Conservation (phyloP, 139 green algal genomes). For the Raphidocelis subcapitata region DNA sequence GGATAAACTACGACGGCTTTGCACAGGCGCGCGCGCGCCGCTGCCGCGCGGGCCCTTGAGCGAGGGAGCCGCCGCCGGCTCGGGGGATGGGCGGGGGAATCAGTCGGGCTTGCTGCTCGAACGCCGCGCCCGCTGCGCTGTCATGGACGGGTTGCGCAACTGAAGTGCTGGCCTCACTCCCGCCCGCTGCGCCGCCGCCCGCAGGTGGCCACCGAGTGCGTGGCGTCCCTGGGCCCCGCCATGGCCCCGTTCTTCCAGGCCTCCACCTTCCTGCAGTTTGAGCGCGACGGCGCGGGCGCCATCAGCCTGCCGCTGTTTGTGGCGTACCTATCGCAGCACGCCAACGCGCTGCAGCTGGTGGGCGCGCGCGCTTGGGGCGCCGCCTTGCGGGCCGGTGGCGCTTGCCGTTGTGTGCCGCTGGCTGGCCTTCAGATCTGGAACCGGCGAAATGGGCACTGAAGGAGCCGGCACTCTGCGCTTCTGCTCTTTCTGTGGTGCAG, state of each 20-base stretch:
- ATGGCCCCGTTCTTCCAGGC: slow-evolving; percentile 58
- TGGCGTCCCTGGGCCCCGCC: slow-evolving; percentile 39
- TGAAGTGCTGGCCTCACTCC: not conserved
- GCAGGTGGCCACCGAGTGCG: slow-evolving; percentile 49
- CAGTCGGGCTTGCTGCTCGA: no score
- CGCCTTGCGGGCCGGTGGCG: not conserved
- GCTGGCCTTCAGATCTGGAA: not conserved
- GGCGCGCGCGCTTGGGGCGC: not conserved
- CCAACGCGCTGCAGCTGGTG: slow-evolving; percentile 53
- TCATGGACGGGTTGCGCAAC: no score
- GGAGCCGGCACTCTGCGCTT: no score
- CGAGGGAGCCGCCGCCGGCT: no score
- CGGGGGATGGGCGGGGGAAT: no score
- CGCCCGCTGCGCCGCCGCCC: not conserved
- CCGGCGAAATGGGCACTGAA: no score
- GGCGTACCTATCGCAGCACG: slow-evolving; percentile 51
- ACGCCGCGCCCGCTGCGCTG: no score
- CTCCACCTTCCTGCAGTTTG: slow-evolving; percentile 57
- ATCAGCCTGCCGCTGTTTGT: slow-evolving; percentile 54
- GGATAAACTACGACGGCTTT: slow-evolving; percentile 73
- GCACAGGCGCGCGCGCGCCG: slow-evolving; percentile 38
- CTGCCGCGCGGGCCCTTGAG: not conserved
- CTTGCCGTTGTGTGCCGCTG: not conserved
- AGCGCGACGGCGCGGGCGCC: slow-evolving; percentile 48
- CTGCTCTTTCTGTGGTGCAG: not conserved